Evolutionary conservation across 140 eudicot species (phyloP).

Genomic region (Stevia rebaudiana): DNA sequence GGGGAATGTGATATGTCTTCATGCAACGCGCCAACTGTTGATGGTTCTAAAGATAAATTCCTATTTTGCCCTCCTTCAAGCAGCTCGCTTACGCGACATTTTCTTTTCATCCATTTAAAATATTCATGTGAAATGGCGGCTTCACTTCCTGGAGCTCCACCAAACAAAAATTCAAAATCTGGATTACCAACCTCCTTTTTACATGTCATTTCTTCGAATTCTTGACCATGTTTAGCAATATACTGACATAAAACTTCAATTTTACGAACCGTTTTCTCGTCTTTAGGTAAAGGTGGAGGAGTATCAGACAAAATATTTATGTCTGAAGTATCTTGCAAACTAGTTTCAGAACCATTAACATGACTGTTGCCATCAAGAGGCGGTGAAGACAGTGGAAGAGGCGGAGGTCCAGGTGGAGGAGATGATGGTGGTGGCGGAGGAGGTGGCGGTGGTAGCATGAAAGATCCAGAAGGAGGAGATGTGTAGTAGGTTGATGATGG

Average conservation of each 20-base stretch:
- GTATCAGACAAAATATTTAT: constrained; percentile 22
- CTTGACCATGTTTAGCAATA: constrained; percentile 50
- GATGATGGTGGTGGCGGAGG: constrained; percentile 51
- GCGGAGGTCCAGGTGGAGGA: constrained; percentile 62
- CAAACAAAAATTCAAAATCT: constrained; percentile 47
- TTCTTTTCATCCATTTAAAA: constrained; percentile 56
- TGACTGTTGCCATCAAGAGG: constrained; percentile 12
- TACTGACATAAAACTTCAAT: constrained; percentile 53
- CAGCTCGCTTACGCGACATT: constrained; percentile 25
- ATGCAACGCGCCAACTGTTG: constrained; percentile 14
- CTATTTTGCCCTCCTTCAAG: constrained; percentile 17
- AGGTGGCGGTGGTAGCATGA: constrained; percentile 33
- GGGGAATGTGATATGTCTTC: constrained; percentile 40
- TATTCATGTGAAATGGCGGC: constrained; percentile 50
- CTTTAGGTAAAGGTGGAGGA: constrained; percentile 40
- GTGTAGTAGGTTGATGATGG: constrained; percentile 32
- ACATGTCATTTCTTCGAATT: constrained; percentile 45
- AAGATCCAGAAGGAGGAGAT: constrained; percentile 36
- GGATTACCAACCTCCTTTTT: constrained; percentile 50
- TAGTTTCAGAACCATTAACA: constrained; percentile 11
- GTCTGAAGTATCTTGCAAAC: constrained; percentile 13
- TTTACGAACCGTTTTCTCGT: constrained; percentile 33
- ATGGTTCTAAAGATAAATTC: constrained; percentile 16
- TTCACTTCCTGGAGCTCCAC: constrained; percentile 59
- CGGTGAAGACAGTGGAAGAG: constrained; percentile 54